Evolutionary conservation across 139 green algal species (phyloP).

Genomic region (Nannochloris sp.): DNA sequence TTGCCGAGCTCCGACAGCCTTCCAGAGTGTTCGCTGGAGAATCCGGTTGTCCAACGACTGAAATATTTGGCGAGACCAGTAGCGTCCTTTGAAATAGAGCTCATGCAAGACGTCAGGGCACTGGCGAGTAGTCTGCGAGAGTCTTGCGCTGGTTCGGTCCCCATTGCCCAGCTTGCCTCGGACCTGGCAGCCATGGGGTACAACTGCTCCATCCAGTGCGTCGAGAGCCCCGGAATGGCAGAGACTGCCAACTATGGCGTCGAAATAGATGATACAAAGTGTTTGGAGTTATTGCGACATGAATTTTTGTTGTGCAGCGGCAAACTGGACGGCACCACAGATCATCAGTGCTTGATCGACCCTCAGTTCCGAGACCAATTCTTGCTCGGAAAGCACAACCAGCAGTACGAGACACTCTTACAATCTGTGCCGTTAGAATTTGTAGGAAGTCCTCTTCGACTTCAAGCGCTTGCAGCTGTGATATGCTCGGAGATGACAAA

Average conservation of each 20-base stretch:
- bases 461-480: constrained; percentile 37
- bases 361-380: constrained; percentile 50
- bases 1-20: too few species aligned
- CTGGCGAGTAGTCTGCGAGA: not conserved
- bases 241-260: not conserved
- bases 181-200: constrained; percentile 19
- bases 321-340: constrained; percentile 11
- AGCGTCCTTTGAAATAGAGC: constrained; percentile 25
- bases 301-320: constrained; percentile 22
- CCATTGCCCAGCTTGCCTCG: constrained; percentile 8
- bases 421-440: constrained; percentile 38
- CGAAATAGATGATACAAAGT: constrained; percentile 6
- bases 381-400: constrained; percentile 32
- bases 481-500: constrained; percentile 45
- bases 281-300: constrained; percentile 28
- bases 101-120: constrained; percentile 25
- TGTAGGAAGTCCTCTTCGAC: constrained; percentile 38
- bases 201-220: not conserved
- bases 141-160: constrained; percentile 10
- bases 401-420: constrained; percentile 35
- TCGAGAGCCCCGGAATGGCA: constrained; percentile 5
- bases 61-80: constrained; percentile 25
- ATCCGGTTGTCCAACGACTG: constrained; percentile 14
- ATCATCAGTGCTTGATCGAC: constrained; percentile 28
- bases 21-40: not conserved